These are phyloP conservation scores for Phytophthora constricta DNA, from an alignment of 352 stramenopile genomes.

Conservation along the genomic window DNA sequence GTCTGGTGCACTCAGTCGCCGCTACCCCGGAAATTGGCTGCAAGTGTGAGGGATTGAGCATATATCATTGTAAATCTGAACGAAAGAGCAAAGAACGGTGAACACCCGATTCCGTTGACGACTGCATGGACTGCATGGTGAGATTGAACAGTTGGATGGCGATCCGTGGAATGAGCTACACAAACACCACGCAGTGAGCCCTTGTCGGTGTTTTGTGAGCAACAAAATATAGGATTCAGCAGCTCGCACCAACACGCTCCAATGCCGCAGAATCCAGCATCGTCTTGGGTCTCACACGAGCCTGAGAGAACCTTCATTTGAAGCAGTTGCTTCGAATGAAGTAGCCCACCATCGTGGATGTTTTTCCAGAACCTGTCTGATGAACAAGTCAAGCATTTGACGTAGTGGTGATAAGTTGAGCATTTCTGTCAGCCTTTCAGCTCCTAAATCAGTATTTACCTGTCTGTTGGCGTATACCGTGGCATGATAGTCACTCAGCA, in stretches of 20 bases:
- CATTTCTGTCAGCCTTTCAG: not conserved
- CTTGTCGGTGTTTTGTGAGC: no score
- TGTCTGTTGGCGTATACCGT: conserved; percentile 92
- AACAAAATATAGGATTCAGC: no score
- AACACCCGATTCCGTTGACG: conserved; percentile 51
- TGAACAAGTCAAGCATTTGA: conserved; percentile 25
- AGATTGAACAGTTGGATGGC: conserved; percentile 38
- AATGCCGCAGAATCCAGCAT: conserved; percentile 24
- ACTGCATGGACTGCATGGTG: conserved; percentile 43
- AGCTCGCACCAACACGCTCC: conserved; percentile 37
- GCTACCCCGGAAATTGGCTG: not conserved
- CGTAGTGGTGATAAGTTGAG: no score
- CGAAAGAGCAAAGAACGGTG: conserved; percentile 65
- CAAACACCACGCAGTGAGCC: no score
- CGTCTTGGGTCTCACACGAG: conserved; percentile 22
- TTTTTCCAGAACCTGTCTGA: conserved; percentile 69
- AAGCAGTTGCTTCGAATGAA: conserved; percentile 34
- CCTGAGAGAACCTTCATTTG: not conserved
- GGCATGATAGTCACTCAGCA: conserved; percentile 88
- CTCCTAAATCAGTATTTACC: no score
- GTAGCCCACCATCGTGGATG: conserved; percentile 63
- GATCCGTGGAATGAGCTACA: conserved; percentile 54
- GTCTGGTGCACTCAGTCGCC: conserved; percentile 5
- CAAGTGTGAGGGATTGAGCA: conserved; percentile 67
- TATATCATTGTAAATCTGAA: conserved; percentile 92